Base-by-base conservation (phyloP, 805 yeast species). In the Debaryomyces castellii region DNA sequence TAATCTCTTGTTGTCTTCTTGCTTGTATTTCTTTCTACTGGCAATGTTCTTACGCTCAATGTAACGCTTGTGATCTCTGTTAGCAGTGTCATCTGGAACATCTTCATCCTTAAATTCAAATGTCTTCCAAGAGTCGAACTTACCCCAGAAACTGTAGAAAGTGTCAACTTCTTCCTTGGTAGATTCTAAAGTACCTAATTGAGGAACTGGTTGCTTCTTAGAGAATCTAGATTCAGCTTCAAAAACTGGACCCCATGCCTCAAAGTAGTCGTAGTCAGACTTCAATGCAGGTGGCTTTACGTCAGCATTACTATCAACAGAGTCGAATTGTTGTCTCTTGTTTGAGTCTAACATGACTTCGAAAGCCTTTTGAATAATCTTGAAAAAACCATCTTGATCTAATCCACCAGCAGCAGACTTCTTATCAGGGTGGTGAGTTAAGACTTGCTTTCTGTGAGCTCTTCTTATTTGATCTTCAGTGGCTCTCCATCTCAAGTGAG, bases 41-140 rank as follows among this genome's bases (percentile, higher is more conserved):
- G 96, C 90, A 71, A 88, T 82, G 79, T 94, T 94, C 81, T 94
- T 94, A 79, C 92, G 89, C 77, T 94, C 99, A 58, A 91, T 85
- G 78, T 89, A 88, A 76, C 99, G 96, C 79, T 94, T 94, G 82
- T 94, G 96, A 70, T 94, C 99, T 81, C 99, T 90, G 84, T 94
- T 94, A 50, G 96, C 87, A 47, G 97, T 88, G 73, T 94, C 99
- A 76, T 94, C 99, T 58, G 99, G 99, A 62, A 91, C 97, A 66
- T 94, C 99, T 78, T 94, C 99, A 66, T 94, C 99, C 69, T 90
- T 81, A 76, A 91, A 94, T 76, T 94, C 99, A 66, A 94, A 94
- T 40, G 96, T 78, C 78, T 96, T 88, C 99, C 99, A 94, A 17
- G 98, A 92, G 69, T 94, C 98, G 57, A 94, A 89, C 66, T 87